Conservation (phyloP, 75 land plant species). For the Azolla pinnata region DNA sequence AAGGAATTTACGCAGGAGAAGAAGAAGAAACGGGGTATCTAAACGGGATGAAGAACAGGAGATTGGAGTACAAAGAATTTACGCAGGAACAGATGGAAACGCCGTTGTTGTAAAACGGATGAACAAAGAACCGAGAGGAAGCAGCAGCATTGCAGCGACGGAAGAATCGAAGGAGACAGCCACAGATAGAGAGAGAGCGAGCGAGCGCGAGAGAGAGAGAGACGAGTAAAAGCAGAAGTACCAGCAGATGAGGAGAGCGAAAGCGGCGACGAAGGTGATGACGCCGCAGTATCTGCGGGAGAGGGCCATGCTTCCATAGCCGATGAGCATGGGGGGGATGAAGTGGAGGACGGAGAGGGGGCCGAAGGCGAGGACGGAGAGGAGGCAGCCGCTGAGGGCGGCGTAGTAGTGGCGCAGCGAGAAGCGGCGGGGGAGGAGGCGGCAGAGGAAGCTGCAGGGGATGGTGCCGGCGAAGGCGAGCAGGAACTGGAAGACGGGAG, state of each 20-base stretch:
- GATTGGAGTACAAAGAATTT: not conserved
- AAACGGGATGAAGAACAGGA: no score
- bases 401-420: constrained; percentile 56
- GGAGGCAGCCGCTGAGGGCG: constrained; percentile 55
- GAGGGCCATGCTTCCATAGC: constrained; percentile 66
- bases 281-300: constrained; percentile 50
- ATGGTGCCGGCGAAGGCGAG: constrained; percentile 72
- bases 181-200: no score
- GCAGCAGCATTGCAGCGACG: not conserved
- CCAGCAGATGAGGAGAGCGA: constrained; percentile 86
- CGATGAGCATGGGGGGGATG: constrained; percentile 50
- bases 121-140: not conserved
- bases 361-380: constrained; percentile 83
- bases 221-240: constrained; percentile 10
- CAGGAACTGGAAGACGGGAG: constrained; percentile 78
- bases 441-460: constrained; percentile 53
- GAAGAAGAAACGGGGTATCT: no score
- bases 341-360: constrained; percentile 68
- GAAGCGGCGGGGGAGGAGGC: constrained; percentile 41
- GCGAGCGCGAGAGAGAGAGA: not conserved
- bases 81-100: not conserved
- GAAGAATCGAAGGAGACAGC: not conserved
- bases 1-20: no score
- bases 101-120: not conserved
- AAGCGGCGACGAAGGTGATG: constrained; percentile 61